Percentiles rank a stretch among this genome's conserved stretches.
phyloP scores from a whole-genome alignment of 2,329 filamentous ascomycete species.

The Clarireedia hainanense region DNA sequence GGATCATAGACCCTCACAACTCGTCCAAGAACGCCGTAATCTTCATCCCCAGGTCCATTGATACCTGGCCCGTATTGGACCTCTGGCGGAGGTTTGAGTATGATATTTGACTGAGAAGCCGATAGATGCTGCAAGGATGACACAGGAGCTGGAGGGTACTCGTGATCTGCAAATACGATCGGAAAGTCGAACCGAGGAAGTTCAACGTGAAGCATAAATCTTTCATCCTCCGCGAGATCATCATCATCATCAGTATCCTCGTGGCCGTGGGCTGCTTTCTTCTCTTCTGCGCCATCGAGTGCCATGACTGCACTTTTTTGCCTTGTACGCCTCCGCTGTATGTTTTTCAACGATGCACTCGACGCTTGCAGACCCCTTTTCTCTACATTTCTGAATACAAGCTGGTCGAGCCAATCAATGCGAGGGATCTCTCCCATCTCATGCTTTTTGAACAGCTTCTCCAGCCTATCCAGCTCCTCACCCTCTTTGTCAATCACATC shows the following conservation, averaged over 20 bases:
- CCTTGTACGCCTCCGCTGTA: conserved; percentile 39
- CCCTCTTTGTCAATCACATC: conserved; percentile 57
- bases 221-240: conserved; percentile 38
- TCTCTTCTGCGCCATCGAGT: conserved; percentile 20
- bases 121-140: conserved; percentile 63
- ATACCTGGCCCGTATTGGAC: conserved; percentile 89
- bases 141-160: conserved; percentile 79
- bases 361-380: conserved; percentile 62
- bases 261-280: conserved; percentile 32
- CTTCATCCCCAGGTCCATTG: conserved; percentile 51
- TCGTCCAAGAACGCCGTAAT: conserved; percentile 44
- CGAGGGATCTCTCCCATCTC: conserved; percentile 94
- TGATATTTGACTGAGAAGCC: conserved; percentile 57
- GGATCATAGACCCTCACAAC: conserved; percentile 88
- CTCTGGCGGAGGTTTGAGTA: conserved; percentile 74
- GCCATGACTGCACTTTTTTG: conserved; percentile 28
- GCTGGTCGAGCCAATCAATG: conserved; percentile 90
- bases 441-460: conserved; percentile 90
- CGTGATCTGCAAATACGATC: conserved; percentile 87
- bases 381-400: conserved; percentile 87
- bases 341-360: conserved; percentile 52
- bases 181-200: conserved; percentile 93
- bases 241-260: conserved; percentile 30
- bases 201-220: conserved; percentile 82
- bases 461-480: conserved; percentile 84